Evolutionary conservation across 129 eudicot species (phyloP).

Genomic region (carrot (Daucus carota)): DNA sequence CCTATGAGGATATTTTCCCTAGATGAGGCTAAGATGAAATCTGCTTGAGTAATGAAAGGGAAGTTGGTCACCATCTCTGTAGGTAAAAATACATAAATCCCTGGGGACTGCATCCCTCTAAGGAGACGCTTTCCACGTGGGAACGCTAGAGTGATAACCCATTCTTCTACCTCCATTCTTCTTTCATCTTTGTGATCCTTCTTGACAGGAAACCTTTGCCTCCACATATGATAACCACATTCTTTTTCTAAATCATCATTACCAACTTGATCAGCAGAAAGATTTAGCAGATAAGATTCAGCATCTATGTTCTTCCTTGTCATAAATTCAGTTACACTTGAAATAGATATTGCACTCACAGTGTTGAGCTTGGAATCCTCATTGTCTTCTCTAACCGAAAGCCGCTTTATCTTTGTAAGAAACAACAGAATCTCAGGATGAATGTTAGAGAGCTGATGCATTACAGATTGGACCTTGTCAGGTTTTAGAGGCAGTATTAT

Average conservation of each 20-base stretch:
- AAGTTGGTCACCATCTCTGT: constrained; percentile 53
- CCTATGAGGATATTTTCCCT: constrained; percentile 51
- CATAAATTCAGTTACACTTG: constrained; percentile 43
- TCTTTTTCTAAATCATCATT: constrained; percentile 14
- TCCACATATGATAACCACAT: constrained; percentile 60
- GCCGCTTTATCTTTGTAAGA: constrained; percentile 41
- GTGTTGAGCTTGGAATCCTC: constrained; percentile 26
- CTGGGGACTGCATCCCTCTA: constrained; percentile 35
- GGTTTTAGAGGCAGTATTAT: constrained; percentile 45
- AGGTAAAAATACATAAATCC: constrained; percentile 51
- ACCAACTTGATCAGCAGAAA: constrained; percentile 32
- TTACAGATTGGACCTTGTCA: constrained; percentile 48
- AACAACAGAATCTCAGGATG: constrained; percentile 56
- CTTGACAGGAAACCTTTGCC: constrained; percentile 48
- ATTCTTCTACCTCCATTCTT: constrained; percentile 49
- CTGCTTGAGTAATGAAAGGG: constrained; percentile 63
- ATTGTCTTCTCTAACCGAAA: constrained; percentile 40
- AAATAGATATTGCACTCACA: constrained; percentile 41
- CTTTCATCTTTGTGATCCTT: constrained; percentile 29
- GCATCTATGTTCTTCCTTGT: constrained; percentile 42
- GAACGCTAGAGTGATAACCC: constrained; percentile 50
- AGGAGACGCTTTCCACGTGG: constrained; percentile 42
- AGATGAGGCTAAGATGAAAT: constrained; percentile 51
- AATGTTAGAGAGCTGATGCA: constrained; percentile 42
- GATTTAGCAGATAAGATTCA: constrained; percentile 37